These are phyloP conservation scores for Rosa persica DNA, from an alignment of 306 rosid genomes.

Conservation along the genomic window DNA sequence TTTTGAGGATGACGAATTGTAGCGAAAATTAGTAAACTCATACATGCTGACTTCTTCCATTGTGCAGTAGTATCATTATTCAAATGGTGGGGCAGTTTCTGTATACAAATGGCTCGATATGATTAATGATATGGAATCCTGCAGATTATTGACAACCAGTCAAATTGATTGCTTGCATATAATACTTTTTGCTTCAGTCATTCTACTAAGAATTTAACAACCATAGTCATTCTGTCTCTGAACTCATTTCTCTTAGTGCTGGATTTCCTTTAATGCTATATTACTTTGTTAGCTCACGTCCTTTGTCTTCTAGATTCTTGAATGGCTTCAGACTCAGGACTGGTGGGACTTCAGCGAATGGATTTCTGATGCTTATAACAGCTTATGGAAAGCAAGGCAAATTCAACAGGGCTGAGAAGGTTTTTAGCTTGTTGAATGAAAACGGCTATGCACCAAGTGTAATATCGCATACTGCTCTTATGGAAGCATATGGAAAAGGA, in stretches of 20 bases:
- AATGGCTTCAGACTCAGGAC: conserved; percentile 77
- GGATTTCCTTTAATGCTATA: conserved; percentile 13
- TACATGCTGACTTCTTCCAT: conserved; percentile 1
- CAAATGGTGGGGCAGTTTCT: background rate
- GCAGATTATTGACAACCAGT: conserved; percentile 4
- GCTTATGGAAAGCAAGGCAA: conserved; percentile 92
- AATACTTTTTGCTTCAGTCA: background rate
- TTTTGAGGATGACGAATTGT: background rate
- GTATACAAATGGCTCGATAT: background rate
- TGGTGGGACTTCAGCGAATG: conserved; percentile 94
- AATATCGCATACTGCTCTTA: conserved; percentile 85
- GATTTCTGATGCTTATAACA: conserved; percentile 89
- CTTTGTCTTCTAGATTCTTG: conserved; percentile 62
- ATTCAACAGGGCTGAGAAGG: conserved; percentile 73
- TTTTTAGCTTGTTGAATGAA: conserved; percentile 65
- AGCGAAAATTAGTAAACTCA: background rate
- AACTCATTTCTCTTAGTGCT: conserved; percentile 4
- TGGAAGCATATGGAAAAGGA: conserved; percentile 97
- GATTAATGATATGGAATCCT: background rate
- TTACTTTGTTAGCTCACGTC: conserved; percentile 11
- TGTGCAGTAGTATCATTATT: background rate
- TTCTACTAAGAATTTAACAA: background rate
- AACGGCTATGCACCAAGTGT: conserved; percentile 72
- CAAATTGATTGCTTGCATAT: background rate
- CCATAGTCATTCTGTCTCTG: background rate